A percentile compares a stretch with the other conserved stretches of the same genome.
Evolutionary conservation across 2,329 filamentous ascomycete species (phyloP).

Genomic region (Aspergillus amoenus): DNA sequence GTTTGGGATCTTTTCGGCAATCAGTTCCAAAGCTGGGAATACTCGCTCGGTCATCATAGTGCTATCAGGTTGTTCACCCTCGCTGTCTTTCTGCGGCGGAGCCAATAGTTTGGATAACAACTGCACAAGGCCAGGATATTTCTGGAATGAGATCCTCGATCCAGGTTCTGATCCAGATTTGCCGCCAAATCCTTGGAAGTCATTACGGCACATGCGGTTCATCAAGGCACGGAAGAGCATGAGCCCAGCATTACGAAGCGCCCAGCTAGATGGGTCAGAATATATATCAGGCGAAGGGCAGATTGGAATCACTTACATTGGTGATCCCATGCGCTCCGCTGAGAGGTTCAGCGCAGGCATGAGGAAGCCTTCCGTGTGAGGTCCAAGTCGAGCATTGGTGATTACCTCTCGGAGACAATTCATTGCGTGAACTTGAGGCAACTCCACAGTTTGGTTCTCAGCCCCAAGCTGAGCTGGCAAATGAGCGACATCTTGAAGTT

Average conservation of each 20-base stretch:
- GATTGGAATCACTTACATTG: constrained; percentile 56
- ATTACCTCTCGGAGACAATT: constrained; percentile 94
- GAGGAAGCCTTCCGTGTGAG: constrained; percentile 71
- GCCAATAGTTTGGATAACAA: constrained; percentile 38
- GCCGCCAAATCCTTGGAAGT: constrained; percentile 50
- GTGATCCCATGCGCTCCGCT: constrained; percentile 72
- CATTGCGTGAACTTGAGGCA: constrained; percentile 91
- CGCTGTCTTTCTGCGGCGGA: constrained; percentile 19
- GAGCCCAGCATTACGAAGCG: constrained; percentile 88
- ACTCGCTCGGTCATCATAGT: constrained; percentile 42
- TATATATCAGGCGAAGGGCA: neutral
- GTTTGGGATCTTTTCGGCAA: constrained; percentile 44
- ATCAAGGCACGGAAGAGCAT: constrained; percentile 85
- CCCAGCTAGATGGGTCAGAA: constrained; percentile 62
- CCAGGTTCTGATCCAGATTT: constrained; percentile 45
- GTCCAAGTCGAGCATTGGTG: constrained; percentile 74
- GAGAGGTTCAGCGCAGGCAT: constrained; percentile 75
- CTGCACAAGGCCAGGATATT: constrained; percentile 40
- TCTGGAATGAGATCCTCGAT: constrained; percentile 40
- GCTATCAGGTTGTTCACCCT: constrained; percentile 23
- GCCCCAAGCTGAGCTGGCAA: constrained; percentile 30
- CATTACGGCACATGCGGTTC: constrained; percentile 56
- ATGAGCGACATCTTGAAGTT: constrained; percentile 41
- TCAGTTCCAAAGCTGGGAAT: constrained; percentile 48
- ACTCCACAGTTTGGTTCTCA: constrained; percentile 48